These are phyloP conservation scores for Phlegmacium glaucopus DNA, from an alignment of 768 basidiomycete genomes.

Conservation along the genomic window DNA sequence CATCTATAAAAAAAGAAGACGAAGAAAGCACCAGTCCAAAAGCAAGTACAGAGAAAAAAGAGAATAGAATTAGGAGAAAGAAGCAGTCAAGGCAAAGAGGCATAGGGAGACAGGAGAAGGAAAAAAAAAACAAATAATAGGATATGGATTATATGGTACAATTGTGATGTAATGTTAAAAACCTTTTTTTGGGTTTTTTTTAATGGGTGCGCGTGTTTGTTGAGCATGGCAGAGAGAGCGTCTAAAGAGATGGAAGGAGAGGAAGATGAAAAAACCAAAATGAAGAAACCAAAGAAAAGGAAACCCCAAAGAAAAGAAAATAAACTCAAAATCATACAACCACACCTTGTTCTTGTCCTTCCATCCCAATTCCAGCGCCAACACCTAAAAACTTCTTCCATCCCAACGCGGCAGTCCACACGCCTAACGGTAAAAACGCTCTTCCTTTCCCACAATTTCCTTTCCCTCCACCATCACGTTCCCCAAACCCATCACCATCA, in stretches of 20 bases:
- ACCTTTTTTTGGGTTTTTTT: too few relatives aligned
- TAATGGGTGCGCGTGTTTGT: neutral
- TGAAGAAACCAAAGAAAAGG: neutral
- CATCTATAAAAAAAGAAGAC: neutral
- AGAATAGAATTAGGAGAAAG: neutral
- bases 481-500: constrained; percentile 7
- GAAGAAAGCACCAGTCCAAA: neutral
- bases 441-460: constrained; percentile 2
- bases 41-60: neutral
- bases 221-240: neutral
- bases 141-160: neutral
- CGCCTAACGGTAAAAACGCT: too few relatives aligned
- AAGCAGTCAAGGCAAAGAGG: neutral
- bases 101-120: neutral
- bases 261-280: neutral
- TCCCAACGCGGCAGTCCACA: constrained; percentile 4
- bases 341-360: constrained; percentile 2
- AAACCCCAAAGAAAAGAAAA: neutral
- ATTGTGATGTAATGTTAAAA: neutral
- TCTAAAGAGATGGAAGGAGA: neutral
- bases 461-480: constrained; percentile 3
- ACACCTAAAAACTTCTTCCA: constrained; percentile 11
- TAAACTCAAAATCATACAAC: constrained; percentile 1
- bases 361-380: neutral
- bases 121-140: neutral